Evolutionary conservation across 1,139 yeast genomes (phyloP).

Genomic region (Yamadazyma dushanensis): DNA sequence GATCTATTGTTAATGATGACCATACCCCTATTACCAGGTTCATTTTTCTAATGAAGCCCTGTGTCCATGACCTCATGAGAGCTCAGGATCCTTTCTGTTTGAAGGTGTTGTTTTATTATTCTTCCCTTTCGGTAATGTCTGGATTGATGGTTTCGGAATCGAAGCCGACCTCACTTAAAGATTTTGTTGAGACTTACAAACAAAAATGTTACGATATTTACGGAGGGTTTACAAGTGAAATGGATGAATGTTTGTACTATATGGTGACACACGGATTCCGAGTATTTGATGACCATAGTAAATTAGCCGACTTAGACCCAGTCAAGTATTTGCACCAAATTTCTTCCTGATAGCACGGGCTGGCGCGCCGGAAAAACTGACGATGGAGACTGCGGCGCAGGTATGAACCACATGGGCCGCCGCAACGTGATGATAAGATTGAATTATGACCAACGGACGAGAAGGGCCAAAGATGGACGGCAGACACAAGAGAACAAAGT

Average conservation of each 20-base stretch:
- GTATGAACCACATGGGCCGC: neutral
- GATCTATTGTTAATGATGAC: constrained; percentile 8
- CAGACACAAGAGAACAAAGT: too few species aligned
- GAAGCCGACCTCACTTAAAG: neutral
- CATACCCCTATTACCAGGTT: neutral
- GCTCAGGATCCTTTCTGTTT: constrained; percentile 23
- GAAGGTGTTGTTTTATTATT: constrained; percentile 23
- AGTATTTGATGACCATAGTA: neutral
- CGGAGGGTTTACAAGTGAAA: neutral
- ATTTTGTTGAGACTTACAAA: neutral
- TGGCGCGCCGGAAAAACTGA: neutral
- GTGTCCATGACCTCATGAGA: constrained; percentile 17
- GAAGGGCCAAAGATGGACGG: too few species aligned
- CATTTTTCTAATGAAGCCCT: constrained; percentile 16
- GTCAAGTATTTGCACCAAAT: neutral
- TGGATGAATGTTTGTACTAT: neutral
- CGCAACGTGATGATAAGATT: too few species aligned
- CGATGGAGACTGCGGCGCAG: neutral
- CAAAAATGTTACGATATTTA: neutral
- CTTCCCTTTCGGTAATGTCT: neutral
- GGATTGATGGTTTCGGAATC: neutral
- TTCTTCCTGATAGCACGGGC: neutral
- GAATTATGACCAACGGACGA: too few species aligned
- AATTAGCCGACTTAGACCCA: neutral
- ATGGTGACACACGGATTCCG: neutral